Evolutionary conservation across 1,284 basidiomycete species (phyloP), one percentile per base, ranked within the genome.

Genomic region (Somion occarium): DNA sequence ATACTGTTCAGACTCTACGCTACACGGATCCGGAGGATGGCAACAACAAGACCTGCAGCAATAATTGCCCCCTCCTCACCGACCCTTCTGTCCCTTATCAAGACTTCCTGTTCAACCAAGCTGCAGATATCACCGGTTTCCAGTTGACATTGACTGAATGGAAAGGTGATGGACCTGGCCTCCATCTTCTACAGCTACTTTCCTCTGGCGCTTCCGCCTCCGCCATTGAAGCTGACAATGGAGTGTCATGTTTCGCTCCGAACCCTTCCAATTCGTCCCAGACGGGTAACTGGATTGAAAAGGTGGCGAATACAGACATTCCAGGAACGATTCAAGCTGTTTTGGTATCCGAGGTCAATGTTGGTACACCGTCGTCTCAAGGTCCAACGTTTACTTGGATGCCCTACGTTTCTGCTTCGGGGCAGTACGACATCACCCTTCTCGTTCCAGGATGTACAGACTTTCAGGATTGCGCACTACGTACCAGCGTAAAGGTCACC

Each of bases 131-230:
- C 56, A 93, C 89, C 3, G 93, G 93, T 50, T 80, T 93, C 57
- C 85, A 93, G 66, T 76, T 99, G 62, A 87, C 83, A 50, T 73
- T 98, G 20, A 83, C 85, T 5, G 71, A 76, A 43, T 95, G 88
- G 79, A 79, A 76, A 46, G 96, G 95, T 23, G 70, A 74, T 9
- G 82, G 85, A 3, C 80, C 92, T 2, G 97, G 93, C 51, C 71
- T 99, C 46, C 91, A 96, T 66, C 74, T 97, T 48, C 67, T 98
- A 38, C 91, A 98, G 66, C 74, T 98, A 5, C 82, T 99, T 11
- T 95, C 93, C 0, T 87, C 90, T 7, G 96, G 96, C 55, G 88
- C 91, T 3, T 93, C 89, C 62, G 91, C 85, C 2, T 91, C 89
- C 2, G 78, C 89, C 1, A 70, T 87, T 49, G 66, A 69, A 46